Evolutionary conservation across 2,329 filamentous ascomycete genomes (phyloP), one percentile per base, ranked within the genome.

Genomic region (Ceratocystis papillata): DNA sequence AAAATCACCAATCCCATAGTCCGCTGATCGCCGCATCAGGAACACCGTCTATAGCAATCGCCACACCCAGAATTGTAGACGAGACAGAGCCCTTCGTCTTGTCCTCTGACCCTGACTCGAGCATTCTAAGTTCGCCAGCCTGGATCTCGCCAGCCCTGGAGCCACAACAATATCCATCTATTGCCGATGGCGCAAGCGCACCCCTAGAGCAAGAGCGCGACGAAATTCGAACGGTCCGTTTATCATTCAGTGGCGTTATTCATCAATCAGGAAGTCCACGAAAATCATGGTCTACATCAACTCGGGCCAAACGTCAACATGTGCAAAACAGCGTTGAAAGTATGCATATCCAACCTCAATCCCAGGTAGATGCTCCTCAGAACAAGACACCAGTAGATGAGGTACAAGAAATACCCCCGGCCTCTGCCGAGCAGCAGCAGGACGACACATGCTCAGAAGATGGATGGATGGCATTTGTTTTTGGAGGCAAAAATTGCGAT

Each of bases 391-490:
- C 63, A 5, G 10, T 44, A 4, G 20, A 22, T 37, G 17, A 64
- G 30, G 22, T 10, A 6, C 46, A 22, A 33, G 22, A n/a, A 57
- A 10, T 5, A 3, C 15, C 22, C 37, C 8, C 12, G 30, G 20
- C 30, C 41, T 6, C 45, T 15, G 30, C 20, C 30, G n/a, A 41
- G 12, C 10, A 30, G 30, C 12, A 44, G 25, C 22, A 12, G 12
- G 25, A 20, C 10, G 30, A 61, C 5, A 15, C 44, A 10, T 62
- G 55, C 37, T 65, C 64, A 20, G 61, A 67, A 22, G 61, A 67
- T n/a, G 61, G 46, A n/a, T 67, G 65, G 65, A 57, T 67, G 60
- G 63, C 44, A 20, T 67, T 67, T 63, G 61, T 67, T 7, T 67
- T 67, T 63, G 61, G 65, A 12, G 61, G 20, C 5, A 33, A 33